Conservation (phyloP, 495 filamentous ascomycete species). For the Mytilinidion resinicola region DNA sequence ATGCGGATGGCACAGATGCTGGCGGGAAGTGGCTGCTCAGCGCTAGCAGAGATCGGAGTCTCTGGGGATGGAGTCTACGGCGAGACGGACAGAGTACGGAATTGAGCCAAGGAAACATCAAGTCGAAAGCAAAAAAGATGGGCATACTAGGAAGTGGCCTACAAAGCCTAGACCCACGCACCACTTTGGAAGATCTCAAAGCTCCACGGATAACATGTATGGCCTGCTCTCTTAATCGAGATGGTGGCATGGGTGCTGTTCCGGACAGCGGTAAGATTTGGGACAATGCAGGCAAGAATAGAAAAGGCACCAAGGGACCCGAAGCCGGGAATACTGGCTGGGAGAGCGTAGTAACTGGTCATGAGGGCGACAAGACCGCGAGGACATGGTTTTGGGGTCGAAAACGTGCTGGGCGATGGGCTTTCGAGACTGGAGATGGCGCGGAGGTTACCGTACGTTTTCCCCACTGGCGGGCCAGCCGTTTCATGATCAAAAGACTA, state of each 20-base stretch:
- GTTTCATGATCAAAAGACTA: conserved; percentile 3
- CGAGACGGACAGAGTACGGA: conserved; percentile 92
- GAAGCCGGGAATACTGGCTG: conserved; percentile 73
- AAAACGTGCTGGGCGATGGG: conserved; percentile 88
- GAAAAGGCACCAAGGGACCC: conserved; percentile 46
- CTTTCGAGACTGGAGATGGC: conserved; percentile 78
- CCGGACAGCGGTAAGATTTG: conserved; percentile 65
- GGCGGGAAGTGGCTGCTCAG: conserved; percentile 92
- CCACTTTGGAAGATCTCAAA: conserved; percentile 67
- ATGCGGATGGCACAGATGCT: conserved; percentile 81
- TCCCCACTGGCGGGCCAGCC: conserved; percentile 31
- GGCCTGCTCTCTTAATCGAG: conserved; percentile 82
- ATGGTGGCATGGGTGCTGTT: conserved; percentile 80
- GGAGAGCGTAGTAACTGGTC: conserved; percentile 96
- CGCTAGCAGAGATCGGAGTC: conserved; percentile 74
- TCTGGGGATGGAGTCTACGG: conserved; percentile 93
- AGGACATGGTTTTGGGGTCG: conserved; percentile 98
- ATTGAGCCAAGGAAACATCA: conserved; percentile 78
- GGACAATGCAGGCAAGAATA: conserved; percentile 60
- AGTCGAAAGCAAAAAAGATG: conserved; percentile 76
- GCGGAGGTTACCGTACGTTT: conserved; percentile 58
- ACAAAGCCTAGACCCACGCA: conserved; percentile 46
- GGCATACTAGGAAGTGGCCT: conserved; percentile 53
- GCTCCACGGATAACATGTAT: conserved; percentile 85
- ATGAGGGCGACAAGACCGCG: conserved; percentile 74